Base-by-base conservation (phyloP, 2,329 filamentous ascomycete species). In the Claviceps monticola region DNA sequence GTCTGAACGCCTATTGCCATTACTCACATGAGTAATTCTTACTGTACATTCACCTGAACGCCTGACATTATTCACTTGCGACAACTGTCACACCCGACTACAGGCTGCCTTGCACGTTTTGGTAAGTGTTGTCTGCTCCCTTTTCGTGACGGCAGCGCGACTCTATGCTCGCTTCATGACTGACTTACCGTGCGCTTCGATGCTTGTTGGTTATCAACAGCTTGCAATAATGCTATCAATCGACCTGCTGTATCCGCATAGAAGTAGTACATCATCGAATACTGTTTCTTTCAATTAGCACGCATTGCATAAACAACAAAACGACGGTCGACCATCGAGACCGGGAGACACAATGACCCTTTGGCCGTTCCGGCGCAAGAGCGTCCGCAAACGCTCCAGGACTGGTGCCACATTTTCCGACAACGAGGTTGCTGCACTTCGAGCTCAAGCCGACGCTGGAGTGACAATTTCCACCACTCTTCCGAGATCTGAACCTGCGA, bases 331-430 rank as follows among this genome's bases (percentile, higher is more conserved):
- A 45, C 41, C 19, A 26, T 26, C 29, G 50, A 41, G 13, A 42
- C 17, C 9, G n/a, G 14, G 14, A 42, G 11, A 21, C 44, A 66
- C 56, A 52, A 91, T 91, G 86, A 80, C 83, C 65, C 72, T 90
- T 68, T 94, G 88, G 88, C 86, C 83, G 55, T 95, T 94, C 68
- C 76, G 83, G 68, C 82, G 84, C 62, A 83, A 77, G 70, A 83
- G 78, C 69, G 83, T 81, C 68, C 82, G 82, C 68, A 80, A 74
- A 68, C 73, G 75, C 62, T 67, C 73, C 56, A 69, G 71, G 54
- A 71, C 70, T 57, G 66, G 79, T 66, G 76, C 74, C 59, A 75
- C 75, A 59, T 68, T 77, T 58, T 69, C 75, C 54, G 76, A 76
- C 60, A 67, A 74, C 61, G 74, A 80, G 64, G 70, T 71, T 14